Evolutionary conservation across 2,329 filamentous ascomycete species (phyloP).

Genomic region (Stachybotrys echinatus): DNA sequence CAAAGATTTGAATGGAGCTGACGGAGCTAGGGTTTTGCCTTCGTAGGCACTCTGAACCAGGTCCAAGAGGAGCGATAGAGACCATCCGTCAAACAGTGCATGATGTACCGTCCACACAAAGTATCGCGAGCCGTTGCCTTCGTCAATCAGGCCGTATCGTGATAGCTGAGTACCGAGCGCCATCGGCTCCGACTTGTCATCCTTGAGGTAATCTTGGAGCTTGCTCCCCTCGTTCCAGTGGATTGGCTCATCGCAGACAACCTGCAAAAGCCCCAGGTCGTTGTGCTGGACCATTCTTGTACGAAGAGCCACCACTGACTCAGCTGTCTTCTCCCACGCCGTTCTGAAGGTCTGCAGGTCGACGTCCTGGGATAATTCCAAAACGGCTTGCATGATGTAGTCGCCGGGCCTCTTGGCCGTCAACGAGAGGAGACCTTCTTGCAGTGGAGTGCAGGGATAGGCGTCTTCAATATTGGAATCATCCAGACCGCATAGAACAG

Average conservation of each 20-base stretch:
- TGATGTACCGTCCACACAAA: slow-evolving; percentile 21
- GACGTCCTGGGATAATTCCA: neutral
- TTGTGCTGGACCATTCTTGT: slow-evolving; percentile 9
- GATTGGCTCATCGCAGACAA: slow-evolving; percentile 4
- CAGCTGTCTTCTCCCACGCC: slow-evolving; percentile 8
- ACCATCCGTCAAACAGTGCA: slow-evolving; percentile 22
- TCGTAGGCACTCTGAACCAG: slow-evolving; percentile 7
- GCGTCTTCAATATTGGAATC: slow-evolving; percentile 4
- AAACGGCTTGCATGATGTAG: slow-evolving; percentile 4
- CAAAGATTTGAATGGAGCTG: slow-evolving; percentile 2
- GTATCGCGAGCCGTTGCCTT: neutral
- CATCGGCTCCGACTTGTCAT: slow-evolving; percentile 2
- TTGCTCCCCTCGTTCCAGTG: neutral
- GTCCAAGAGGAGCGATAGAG: slow-evolving; percentile 11
- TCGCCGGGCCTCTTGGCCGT: slow-evolving; percentile 7
- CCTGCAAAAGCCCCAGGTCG: slow-evolving; percentile 6
- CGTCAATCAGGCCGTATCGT: slow-evolving; percentile 2
- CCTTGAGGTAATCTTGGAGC: slow-evolving; percentile 3
- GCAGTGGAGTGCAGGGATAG: slow-evolving; percentile 8
- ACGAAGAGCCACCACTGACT: slow-evolving; percentile 3
- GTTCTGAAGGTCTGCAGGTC: slow-evolving; percentile 1
- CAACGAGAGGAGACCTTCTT: slow-evolving; percentile 10
- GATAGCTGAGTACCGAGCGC: slow-evolving; percentile 3
- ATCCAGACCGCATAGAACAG: neutral
- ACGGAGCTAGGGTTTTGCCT: slow-evolving; percentile 31